Evolutionary conservation across 495 filamentous ascomycete species (phyloP).

Genomic region (Cercophora newfieldiana): DNA sequence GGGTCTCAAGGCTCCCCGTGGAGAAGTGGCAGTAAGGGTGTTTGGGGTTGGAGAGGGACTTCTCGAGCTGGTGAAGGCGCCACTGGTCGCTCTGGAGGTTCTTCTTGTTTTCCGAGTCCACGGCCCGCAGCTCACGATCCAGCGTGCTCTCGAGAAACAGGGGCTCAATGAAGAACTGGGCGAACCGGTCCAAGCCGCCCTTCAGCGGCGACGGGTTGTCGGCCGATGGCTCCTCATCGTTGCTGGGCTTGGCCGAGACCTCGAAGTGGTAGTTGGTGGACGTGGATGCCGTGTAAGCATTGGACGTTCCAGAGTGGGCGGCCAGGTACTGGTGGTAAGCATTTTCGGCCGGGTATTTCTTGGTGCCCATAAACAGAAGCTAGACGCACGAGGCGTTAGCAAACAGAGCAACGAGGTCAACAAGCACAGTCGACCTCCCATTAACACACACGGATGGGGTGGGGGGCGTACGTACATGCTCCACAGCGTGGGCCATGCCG

Average conservation of each 20-base stretch:
- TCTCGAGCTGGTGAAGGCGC: constrained; percentile 89
- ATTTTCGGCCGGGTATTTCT: constrained; percentile 97
- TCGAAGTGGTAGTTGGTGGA: constrained; percentile 99
- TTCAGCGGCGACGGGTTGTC: constrained; percentile 72
- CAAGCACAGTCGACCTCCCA: not conserved
- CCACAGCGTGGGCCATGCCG: constrained; percentile 90
- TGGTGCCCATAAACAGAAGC: constrained; percentile 96
- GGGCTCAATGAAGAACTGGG: constrained; percentile 94
- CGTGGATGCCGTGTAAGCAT: constrained; percentile 90
- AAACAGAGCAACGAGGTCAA: not conserved
- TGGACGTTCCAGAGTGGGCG: constrained; percentile 84
- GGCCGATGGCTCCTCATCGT: constrained; percentile 52
- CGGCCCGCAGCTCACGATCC: constrained; percentile 87
- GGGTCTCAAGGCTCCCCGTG: constrained; percentile 85
- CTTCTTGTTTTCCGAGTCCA: constrained; percentile 99
- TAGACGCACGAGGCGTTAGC: constrained; percentile 41
- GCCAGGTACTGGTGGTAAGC: constrained; percentile 93
- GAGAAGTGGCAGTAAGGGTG: constrained; percentile 98
- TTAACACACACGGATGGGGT: not conserved
- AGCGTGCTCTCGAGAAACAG: constrained; percentile 88
- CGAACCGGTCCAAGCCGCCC: constrained; percentile 91
- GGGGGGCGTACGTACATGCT: constrained; percentile 49
- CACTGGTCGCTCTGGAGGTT: constrained; percentile 95
- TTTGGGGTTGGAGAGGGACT: constrained; percentile 81
- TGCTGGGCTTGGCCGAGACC: constrained; percentile 70